A percentile compares a stretch with the other conserved stretches of the same genome.
phyloP scores from a whole-genome alignment of 306 rosid genomes.

The Glycine latifolia region DNA sequence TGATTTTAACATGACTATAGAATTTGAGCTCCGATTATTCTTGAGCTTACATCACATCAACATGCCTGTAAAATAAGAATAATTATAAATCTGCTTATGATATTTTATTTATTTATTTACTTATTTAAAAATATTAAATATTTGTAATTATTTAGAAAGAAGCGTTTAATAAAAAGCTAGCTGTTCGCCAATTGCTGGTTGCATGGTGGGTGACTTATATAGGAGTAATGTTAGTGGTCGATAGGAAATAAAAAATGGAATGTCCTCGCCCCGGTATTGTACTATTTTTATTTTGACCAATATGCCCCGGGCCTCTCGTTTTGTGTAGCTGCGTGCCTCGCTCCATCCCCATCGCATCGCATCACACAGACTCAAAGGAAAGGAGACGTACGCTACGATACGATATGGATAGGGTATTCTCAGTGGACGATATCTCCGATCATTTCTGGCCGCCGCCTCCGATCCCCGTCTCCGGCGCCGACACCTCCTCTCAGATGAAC shows the following conservation, averaged over 20 bases:
- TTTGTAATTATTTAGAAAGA: too few species aligned
- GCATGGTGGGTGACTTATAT: too few species aligned
- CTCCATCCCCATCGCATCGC: background rate
- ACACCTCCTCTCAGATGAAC: constrained; percentile 60
- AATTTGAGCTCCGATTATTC: too few species aligned
- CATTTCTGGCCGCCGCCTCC: constrained; percentile 67
- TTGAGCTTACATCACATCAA: too few species aligned
- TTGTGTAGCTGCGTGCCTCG: background rate
- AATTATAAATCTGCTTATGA: too few species aligned
- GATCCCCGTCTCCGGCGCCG: constrained; percentile 20
- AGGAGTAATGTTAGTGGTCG: background rate
- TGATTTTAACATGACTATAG: too few species aligned
- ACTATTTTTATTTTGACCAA: background rate
- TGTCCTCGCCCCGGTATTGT: background rate
- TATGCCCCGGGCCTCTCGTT: constrained; percentile 30
- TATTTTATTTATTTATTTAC: too few species aligned
- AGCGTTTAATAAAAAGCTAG: too few species aligned
- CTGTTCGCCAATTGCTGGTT: too few species aligned
- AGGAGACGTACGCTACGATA: background rate
- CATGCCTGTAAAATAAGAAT: too few species aligned
- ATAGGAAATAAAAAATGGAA: background rate
- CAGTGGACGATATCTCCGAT: constrained; percentile 82
- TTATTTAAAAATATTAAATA: too few species aligned
- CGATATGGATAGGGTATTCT: constrained; percentile 84
- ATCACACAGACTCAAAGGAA: constrained; percentile 22